These are phyloP conservation scores for Pestalotiopsis sp. DNA, from an alignment of 2,329 filamentous ascomycete species.

Conservation along the genomic window DNA sequence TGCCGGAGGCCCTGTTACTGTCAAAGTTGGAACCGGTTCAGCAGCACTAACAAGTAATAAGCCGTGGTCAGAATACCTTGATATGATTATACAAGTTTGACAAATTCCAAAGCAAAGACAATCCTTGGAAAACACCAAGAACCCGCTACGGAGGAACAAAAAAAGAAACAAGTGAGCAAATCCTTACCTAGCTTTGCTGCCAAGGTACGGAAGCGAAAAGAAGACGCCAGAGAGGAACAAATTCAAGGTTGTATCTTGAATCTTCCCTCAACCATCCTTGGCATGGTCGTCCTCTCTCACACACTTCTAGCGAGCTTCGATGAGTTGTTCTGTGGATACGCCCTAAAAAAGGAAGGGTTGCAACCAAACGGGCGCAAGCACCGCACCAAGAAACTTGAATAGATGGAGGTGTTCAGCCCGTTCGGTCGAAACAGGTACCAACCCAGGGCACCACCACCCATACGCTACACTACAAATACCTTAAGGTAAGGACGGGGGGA, in stretches of 20 bases:
- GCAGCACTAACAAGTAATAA: not conserved
- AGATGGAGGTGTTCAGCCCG: not conserved
- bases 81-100: no score
- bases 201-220: not conserved
- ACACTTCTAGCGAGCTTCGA: conserved; percentile 38
- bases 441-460: no score
- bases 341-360: not conserved
- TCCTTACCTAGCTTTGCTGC: not conserved
- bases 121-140: no score
- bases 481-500: not conserved
- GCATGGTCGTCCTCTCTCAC: not conserved
- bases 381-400: not conserved
- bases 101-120: no score
- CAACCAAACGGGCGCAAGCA: not conserved
- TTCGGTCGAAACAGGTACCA: no score
- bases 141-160: not conserved
- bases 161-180: not conserved
- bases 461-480: no score
- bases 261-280: not conserved
- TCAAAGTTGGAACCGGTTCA: not conserved
- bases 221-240: not conserved
- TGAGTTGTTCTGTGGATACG: conserved; percentile 43
- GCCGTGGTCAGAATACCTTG: no score
- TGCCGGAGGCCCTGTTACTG: not conserved
- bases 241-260: not conserved